A percentile compares a stretch with the other conserved stretches of the same genome.
phyloP scores from a whole-genome alignment of 495 filamentous ascomycete genomes.

The Saxophila tyrrhenica region DNA sequence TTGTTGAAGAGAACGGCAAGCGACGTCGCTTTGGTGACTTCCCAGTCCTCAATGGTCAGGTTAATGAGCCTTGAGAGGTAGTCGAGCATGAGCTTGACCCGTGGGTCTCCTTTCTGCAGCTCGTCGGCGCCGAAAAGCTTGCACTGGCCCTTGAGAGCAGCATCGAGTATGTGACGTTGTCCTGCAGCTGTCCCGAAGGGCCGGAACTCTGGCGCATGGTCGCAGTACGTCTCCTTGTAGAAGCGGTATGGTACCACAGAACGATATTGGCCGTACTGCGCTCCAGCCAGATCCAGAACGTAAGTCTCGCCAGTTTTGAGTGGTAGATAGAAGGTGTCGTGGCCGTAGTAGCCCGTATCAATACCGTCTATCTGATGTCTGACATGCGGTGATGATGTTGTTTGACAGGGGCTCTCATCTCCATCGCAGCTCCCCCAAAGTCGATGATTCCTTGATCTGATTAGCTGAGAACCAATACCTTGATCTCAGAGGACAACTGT shows the following conservation, averaged over 20 bases:
- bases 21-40: not conserved
- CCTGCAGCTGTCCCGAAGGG: not conserved
- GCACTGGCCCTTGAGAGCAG: too few relatives aligned
- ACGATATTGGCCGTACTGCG: conserved; percentile 13
- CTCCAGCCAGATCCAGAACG: conserved; percentile 14
- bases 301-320: conserved; percentile 10
- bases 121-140: too few relatives aligned
- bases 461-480: not conserved
- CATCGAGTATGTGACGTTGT: not conserved
- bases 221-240: not conserved
- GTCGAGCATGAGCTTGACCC: not conserved
- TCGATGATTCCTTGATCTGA: not conserved
- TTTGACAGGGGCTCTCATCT: not conserved
- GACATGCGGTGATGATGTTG: not conserved
- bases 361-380: not conserved
- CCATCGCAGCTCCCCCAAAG: not conserved
- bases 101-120: not conserved
- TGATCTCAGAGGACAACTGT: not conserved
- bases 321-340: conserved; percentile 8
- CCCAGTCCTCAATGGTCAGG: not conserved
- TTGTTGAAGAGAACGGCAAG: not conserved
- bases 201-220: not conserved
- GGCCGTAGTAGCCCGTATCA: not conserved
- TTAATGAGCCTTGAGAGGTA: not conserved
- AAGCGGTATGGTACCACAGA: not conserved